These are phyloP conservation scores for Mollisia scopiformis DNA, from an alignment of 2,329 filamentous ascomycete genomes.

Conservation along the genomic window DNA sequence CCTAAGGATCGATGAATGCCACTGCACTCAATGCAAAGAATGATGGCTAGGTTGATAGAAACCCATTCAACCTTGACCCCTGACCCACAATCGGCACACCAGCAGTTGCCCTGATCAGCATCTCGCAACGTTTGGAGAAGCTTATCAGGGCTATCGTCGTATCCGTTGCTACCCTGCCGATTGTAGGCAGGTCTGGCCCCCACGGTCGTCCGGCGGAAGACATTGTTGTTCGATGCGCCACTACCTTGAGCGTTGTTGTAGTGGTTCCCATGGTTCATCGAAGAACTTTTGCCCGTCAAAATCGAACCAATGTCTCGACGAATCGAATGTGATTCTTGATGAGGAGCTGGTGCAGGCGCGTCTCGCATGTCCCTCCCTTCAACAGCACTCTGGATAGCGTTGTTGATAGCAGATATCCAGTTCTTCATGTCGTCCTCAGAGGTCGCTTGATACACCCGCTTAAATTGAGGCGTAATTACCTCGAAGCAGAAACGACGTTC, in stretches of 20 bases:
- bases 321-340: conserved; percentile 53
- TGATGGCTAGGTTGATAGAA: conserved; percentile 94
- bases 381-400: conserved; percentile 92
- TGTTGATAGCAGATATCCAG: conserved; percentile 97
- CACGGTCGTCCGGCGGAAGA: conserved; percentile 86
- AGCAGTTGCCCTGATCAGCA: conserved; percentile 88
- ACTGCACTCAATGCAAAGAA: conserved; percentile 97
- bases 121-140: conserved; percentile 86
- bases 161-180: conserved; percentile 69
- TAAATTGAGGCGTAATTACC: conserved; percentile 95
- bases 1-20: conserved; percentile 95
- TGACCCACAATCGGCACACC: conserved; percentile 93
- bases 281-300: conserved; percentile 87
- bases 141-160: conserved; percentile 82
- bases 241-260: conserved; percentile 52
- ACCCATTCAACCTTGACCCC: conserved; percentile 97
- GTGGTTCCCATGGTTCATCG: conserved; percentile 52
- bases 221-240: conserved; percentile 47
- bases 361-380: conserved; percentile 72
- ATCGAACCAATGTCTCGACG: conserved; percentile 90
- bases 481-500: conserved; percentile 98
- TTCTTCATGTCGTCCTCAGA: conserved; percentile 97
- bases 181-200: conserved; percentile 79
- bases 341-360: conserved; percentile 45
- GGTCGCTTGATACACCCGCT: conserved; percentile 94